Percentiles rank a stretch among this genome's conserved stretches.
Evolutionary conservation across 2,329 filamentous ascomycete species (phyloP).

Genomic region (Pochonia chlamydosporia): DNA sequence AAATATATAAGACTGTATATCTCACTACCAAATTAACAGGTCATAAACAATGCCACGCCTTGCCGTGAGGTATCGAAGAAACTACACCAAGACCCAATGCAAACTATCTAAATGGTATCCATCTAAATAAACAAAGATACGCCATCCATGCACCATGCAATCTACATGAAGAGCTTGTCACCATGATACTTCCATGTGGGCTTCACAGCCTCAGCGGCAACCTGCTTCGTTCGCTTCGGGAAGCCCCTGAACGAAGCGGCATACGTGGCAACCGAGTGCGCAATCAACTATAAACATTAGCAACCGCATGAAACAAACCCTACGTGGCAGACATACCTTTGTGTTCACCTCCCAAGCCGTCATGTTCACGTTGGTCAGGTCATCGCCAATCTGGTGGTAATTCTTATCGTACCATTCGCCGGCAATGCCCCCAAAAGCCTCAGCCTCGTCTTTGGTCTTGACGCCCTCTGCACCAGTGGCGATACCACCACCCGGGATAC

Average conservation of each 20-base stretch:
- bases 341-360: slow-evolving; percentile 58
- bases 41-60: no score
- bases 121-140: no score
- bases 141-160: background rate
- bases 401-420: slow-evolving; percentile 54
- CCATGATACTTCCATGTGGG: slow-evolving; percentile 43
- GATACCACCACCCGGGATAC: slow-evolving; percentile 69
- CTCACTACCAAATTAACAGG: no score
- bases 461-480: slow-evolving; percentile 72
- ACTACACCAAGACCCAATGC: no score
- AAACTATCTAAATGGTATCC: no score
- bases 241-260: slow-evolving; percentile 61
- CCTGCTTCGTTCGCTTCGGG: slow-evolving; percentile 42
- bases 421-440: slow-evolving; percentile 64
- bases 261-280: slow-evolving; percentile 67
- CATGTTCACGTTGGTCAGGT: slow-evolving; percentile 50
- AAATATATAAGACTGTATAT: no score
- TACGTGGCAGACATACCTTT: slow-evolving; percentile 35
- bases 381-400: slow-evolving; percentile 59
- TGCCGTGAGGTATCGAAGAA: no score
- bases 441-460: slow-evolving; percentile 63
- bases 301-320: slow-evolving; percentile 9
- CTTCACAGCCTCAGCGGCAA: slow-evolving; percentile 16
- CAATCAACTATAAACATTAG: slow-evolving; percentile 46
- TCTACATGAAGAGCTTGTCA: slow-evolving; percentile 41